Evolutionary conservation across 768 basidiomycete species (phyloP).

Genomic region (Dendrothele bispora): DNA sequence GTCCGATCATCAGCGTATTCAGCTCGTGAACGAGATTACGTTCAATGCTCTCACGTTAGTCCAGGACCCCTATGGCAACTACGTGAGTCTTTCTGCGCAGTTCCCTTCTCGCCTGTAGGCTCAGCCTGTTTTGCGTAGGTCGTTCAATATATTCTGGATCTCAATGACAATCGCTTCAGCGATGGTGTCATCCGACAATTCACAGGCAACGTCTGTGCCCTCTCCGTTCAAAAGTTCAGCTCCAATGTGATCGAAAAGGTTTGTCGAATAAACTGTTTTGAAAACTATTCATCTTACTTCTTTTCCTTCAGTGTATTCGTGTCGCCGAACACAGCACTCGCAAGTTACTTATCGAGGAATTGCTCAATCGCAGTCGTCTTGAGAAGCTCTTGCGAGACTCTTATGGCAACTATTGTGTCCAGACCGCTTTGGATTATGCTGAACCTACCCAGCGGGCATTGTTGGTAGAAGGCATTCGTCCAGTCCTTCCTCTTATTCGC

Average conservation of each 20-base stretch:
- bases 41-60: slow-evolving; percentile 97
- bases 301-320: slow-evolving; percentile 62
- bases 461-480: slow-evolving; percentile 95
- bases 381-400: slow-evolving; percentile 97
- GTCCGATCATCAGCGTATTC: slow-evolving; percentile 90
- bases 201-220: slow-evolving; percentile 93
- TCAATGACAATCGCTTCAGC: slow-evolving; percentile 98
- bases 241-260: slow-evolving; percentile 99
- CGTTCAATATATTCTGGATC: slow-evolving; percentile 96
- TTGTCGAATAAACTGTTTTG: slow-evolving; percentile 10
- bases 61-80: slow-evolving; percentile 95
- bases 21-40: slow-evolving; percentile 98
- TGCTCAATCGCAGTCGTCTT: slow-evolving; percentile 89
- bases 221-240: slow-evolving; percentile 99
- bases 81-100: slow-evolving; percentile 46
- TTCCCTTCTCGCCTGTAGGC: neutral
- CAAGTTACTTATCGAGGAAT: slow-evolving; percentile 92
- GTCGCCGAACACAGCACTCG: slow-evolving; percentile 95
- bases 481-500: slow-evolving; percentile 96
- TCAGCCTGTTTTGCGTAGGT: slow-evolving; percentile 54
- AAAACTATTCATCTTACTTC: neutral
- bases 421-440: slow-evolving; percentile 98
- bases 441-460: slow-evolving; percentile 90
- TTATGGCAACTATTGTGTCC: slow-evolving; percentile 93
- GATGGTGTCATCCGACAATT: slow-evolving; percentile 98